Conservation (phyloP, 2,329 filamentous ascomycete genomes). For the Penicillium hordei region DNA sequence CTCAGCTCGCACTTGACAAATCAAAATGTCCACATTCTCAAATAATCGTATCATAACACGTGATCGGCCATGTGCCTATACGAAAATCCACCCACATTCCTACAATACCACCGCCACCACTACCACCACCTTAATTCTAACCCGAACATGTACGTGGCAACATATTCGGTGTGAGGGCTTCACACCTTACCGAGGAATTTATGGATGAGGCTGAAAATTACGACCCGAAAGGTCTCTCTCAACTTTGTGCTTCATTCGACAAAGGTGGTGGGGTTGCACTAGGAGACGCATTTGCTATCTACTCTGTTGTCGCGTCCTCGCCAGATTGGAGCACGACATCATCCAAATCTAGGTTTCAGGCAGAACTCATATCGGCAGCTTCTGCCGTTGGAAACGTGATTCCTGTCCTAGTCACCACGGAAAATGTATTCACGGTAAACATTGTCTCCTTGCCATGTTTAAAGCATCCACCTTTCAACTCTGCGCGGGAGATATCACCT, state of each 20-base stretch:
- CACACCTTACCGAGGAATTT: neutral
- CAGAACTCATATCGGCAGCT: neutral
- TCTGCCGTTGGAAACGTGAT: neutral
- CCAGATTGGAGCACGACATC: neutral
- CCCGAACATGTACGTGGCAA: neutral
- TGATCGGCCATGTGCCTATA: neutral
- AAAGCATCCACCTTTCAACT: neutral
- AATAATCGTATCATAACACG: neutral
- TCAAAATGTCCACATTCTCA: too few species aligned
- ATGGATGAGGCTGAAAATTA: neutral
- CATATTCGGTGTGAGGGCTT: neutral
- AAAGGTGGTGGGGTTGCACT: slow-evolving; percentile 9
- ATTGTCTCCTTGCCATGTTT: neutral
- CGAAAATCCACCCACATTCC: neutral
- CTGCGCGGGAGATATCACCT: neutral
- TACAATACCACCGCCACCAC: too few species aligned
- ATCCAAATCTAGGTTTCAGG: neutral
- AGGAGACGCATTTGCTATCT: slow-evolving; percentile 8
- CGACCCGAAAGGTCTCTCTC: neutral
- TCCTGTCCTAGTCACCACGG: neutral
- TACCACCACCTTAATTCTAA: neutral
- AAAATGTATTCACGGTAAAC: neutral
- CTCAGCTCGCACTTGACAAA: too few species aligned
- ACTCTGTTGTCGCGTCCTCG: slow-evolving; percentile 10
- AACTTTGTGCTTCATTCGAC: slow-evolving; percentile 8